phyloP scores from a whole-genome alignment of 169 alveolate genomes.

The Miamiensis avidus region DNA sequence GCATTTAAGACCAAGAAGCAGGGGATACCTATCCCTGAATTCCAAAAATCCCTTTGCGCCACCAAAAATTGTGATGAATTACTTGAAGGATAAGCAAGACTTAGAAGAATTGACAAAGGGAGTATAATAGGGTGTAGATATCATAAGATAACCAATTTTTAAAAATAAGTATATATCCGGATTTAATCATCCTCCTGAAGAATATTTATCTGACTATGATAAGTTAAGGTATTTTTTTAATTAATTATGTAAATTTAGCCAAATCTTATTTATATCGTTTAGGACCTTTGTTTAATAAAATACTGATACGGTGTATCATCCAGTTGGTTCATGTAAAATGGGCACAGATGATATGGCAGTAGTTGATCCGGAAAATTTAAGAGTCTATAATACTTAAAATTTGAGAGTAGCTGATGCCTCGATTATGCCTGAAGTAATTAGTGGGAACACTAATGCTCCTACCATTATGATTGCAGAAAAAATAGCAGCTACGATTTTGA shows the following conservation, averaged over 20 bases:
- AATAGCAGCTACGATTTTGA: conserved; percentile 1
- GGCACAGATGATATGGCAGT: conserved; percentile 37
- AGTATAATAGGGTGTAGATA: neutral
- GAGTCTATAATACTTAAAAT: neutral
- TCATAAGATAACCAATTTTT: conserved; percentile 10
- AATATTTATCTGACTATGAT: neutral
- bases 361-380: conserved; percentile 22
- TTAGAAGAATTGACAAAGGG: conserved; percentile 17
- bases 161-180: neutral
- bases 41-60: conserved; percentile 20
- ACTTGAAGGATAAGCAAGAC: conserved; percentile 17
- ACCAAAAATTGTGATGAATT: conserved; percentile 26
- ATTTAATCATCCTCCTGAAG: neutral
- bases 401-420: conserved; percentile 45
- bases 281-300: neutral
- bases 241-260: too few relatives aligned
- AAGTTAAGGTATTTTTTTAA: neutral
- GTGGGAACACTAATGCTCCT: conserved; percentile 47
- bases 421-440: conserved; percentile 33
- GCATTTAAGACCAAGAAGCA: conserved; percentile 26
- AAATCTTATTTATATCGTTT: neutral
- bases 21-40: conserved; percentile 19
- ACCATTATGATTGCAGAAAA: conserved; percentile 48
- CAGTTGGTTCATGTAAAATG: conserved; percentile 31
- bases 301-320: conserved; percentile 20